Evolutionary conservation across 2,329 filamentous ascomycete species (phyloP).

Genomic region (Periconia digitata): DNA sequence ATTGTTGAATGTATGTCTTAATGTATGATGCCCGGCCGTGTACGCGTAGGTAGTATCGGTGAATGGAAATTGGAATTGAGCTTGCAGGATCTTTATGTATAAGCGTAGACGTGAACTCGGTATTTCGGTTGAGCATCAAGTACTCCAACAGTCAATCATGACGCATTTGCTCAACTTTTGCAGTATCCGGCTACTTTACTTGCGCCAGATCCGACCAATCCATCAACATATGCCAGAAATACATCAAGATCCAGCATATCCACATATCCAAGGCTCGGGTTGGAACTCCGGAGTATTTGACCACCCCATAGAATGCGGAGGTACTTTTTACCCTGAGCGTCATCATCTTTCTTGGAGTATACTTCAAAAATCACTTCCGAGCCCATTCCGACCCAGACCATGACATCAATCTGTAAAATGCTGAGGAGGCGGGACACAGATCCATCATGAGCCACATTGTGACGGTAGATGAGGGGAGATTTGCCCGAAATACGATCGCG

Average conservation of each 20-base stretch:
- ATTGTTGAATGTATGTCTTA: too few species aligned
- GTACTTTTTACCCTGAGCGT: conserved; percentile 42
- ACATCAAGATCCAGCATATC: conserved; percentile 70
- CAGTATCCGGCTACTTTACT: conserved; percentile 43
- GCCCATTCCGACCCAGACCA: conserved; percentile 87
- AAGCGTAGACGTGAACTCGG: too few species aligned
- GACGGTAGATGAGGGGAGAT: conserved; percentile 58
- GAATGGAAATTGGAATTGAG: too few species aligned
- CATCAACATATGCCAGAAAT: conserved; percentile 71
- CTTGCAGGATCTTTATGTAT: too few species aligned
- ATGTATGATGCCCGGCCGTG: too few species aligned
- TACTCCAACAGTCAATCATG: too few species aligned
- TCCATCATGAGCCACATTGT: conserved; percentile 82
- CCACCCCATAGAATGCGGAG: conserved; percentile 74
- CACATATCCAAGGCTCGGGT: conserved; percentile 66
- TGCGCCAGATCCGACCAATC: conserved; percentile 61
- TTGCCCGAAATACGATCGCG: conserved; percentile 44
- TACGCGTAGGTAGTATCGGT: too few species aligned
- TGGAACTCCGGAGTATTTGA: conserved; percentile 65
- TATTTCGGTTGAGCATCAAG: too few species aligned
- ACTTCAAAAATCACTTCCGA: conserved; percentile 77
- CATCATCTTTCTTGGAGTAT: conserved; percentile 40
- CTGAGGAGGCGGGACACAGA: conserved; percentile 67
- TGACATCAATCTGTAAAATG: conserved; percentile 70
- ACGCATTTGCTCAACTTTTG: not conserved